phyloP scores from a whole-genome alignment of 2,329 filamentous ascomycete species.

The Cadophora sp. region DNA sequence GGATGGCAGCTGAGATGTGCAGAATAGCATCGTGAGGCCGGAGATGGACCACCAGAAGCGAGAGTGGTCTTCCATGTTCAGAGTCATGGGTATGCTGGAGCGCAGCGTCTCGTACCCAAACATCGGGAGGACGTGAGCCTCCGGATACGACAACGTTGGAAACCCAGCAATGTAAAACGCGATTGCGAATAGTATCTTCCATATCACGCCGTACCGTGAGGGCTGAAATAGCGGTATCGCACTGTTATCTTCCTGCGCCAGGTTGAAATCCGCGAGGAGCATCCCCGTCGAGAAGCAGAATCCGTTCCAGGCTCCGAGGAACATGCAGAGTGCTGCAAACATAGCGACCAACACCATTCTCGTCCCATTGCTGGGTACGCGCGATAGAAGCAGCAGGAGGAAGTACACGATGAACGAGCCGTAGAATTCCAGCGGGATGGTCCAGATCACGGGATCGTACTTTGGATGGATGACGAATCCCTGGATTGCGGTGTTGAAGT shows the following conservation, averaged over 20 bases:
- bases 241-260: constrained; percentile 30
- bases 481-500: constrained; percentile 26
- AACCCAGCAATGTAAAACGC: constrained; percentile 38
- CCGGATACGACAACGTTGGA: constrained; percentile 27
- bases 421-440: constrained; percentile 55
- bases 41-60: constrained; percentile 39
- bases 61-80: constrained; percentile 33
- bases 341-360: constrained; percentile 32
- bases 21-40: constrained; percentile 32
- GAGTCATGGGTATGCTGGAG: constrained; percentile 27
- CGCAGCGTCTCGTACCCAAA: constrained; percentile 34
- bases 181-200: constrained; percentile 23
- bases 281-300: constrained; percentile 39
- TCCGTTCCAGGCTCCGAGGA: constrained; percentile 36
- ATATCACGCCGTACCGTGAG: constrained; percentile 18
- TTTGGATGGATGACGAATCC: constrained; percentile 33
- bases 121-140: constrained; percentile 32
- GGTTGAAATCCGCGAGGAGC: constrained; percentile 36
- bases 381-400: constrained; percentile 29
- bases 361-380: constrained; percentile 23
- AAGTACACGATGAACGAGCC: constrained; percentile 48
- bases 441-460: constrained; percentile 56
- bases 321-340: constrained; percentile 25
- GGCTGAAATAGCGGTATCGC: constrained; percentile 4
- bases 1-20: constrained; percentile 44